Percentiles rank a stretch among this genome's conserved stretches.
Conservation (phyloP, 345 rosid genomes). For the Eucalyptus camaldulensis region DNA sequence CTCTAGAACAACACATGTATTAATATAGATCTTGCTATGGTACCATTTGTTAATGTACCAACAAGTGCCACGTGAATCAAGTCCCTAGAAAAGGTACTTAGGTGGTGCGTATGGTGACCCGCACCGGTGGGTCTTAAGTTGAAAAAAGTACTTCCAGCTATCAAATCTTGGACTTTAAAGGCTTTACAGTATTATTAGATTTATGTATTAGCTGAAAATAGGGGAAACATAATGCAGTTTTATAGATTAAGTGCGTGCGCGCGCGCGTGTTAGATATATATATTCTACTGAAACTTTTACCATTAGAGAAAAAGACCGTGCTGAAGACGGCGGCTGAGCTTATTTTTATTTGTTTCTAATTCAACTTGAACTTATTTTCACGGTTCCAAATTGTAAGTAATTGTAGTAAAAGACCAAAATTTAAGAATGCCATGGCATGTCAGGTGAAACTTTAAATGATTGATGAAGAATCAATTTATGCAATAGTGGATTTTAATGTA, state of each 20-base stretch:
- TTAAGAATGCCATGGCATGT: neutral
- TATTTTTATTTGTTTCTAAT: neutral
- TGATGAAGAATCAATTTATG: neutral
- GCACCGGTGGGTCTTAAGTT: neutral
- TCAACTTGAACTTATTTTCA: neutral
- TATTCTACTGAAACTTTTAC: neutral
- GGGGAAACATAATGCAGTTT: neutral
- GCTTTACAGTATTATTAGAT: neutral
- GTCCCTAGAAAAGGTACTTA: neutral
- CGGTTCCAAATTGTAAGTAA: neutral
- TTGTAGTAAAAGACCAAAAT: neutral
- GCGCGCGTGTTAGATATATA: neutral
- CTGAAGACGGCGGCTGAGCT: neutral
- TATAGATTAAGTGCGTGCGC: neutral
- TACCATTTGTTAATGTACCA: neutral
- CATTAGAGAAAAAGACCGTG: neutral
- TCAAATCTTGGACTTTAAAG: neutral
- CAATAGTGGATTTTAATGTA: neutral
- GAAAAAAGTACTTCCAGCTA: neutral
- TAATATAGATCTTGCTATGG: neutral
- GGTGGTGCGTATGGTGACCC: neutral
- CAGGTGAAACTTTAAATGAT: neutral
- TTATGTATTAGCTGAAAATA: neutral
- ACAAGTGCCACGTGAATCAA: neutral
- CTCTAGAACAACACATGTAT: neutral